Evolutionary conservation across 176 grass and related monocot genomes (phyloP).

Genomic region (Avena atlantica): DNA sequence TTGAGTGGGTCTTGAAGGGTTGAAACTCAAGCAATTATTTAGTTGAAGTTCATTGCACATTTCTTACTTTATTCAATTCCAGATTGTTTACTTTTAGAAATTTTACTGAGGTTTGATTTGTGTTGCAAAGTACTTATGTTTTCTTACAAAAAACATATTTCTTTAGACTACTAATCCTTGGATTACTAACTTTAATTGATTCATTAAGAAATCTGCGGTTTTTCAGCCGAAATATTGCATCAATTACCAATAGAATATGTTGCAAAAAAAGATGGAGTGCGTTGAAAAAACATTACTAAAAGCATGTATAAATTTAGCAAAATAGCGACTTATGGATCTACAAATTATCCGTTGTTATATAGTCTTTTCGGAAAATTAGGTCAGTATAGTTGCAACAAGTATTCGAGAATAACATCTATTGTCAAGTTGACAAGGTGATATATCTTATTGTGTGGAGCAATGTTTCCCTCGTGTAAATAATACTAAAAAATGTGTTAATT

Average conservation of each 20-base stretch:
- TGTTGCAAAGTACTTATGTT: neutral
- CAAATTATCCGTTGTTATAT: neutral
- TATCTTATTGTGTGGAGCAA: neutral
- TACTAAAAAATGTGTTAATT: neutral
- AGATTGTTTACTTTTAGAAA: no score
- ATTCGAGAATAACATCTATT: neutral
- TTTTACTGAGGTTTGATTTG: no score
- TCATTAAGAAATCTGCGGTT: neutral
- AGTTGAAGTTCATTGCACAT: neutral
- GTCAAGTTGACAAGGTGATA: neutral
- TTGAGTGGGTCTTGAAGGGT: neutral
- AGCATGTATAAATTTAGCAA: neutral
- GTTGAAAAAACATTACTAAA: conserved; percentile 2
- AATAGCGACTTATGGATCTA: neutral
- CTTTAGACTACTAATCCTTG: neutral
- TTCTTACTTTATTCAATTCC: neutral
- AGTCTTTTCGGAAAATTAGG: neutral
- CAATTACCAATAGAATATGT: neutral
- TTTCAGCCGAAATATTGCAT: neutral
- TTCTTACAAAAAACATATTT: conserved; percentile 12
- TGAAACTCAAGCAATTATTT: neutral
- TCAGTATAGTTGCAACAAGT: neutral
- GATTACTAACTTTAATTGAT: neutral
- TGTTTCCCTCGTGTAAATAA: neutral
- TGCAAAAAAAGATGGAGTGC: neutral